Conservation (phyloP, 805 yeast species). For the Naumovozyma castellii region DNA sequence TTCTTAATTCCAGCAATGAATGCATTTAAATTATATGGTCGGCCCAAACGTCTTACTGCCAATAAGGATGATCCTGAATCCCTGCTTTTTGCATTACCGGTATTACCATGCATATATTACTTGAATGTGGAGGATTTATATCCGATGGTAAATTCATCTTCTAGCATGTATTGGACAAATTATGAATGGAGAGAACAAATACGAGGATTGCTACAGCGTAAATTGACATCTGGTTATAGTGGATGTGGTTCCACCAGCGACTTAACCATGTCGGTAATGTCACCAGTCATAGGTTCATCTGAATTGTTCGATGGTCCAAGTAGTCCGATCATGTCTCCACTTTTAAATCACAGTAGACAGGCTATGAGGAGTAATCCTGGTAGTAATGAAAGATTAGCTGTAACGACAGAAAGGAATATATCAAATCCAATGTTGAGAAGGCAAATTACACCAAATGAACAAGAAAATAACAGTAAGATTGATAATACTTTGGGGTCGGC, state of each 20-base stretch:
- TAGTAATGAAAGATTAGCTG: neutral
- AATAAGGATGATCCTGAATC: slow-evolving; percentile 46
- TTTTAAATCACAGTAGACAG: neutral
- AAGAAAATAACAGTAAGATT: neutral
- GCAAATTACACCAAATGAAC: neutral
- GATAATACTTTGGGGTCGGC: too few species aligned
- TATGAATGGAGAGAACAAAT: slow-evolving; percentile 52
- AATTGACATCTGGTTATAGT: slow-evolving; percentile 50
- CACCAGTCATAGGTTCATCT: slow-evolving; percentile 36
- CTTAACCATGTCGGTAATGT: slow-evolving; percentile 46
- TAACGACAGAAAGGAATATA: neutral
- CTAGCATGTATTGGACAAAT: slow-evolving; percentile 43
- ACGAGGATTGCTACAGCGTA: slow-evolving; percentile 45
- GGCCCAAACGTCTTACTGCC: slow-evolving; percentile 56
- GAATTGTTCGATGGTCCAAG: slow-evolving; percentile 26
- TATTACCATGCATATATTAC: slow-evolving; percentile 59
- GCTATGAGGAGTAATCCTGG: neutral
- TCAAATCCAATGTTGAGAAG: neutral
- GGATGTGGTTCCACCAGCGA: slow-evolving; percentile 72
- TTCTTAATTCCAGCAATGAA: slow-evolving; percentile 61
- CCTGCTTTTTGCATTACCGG: slow-evolving; percentile 63
- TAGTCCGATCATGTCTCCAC: slow-evolving; percentile 14
- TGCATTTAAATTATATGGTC: slow-evolving; percentile 61
- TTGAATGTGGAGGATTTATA: slow-evolving; percentile 50
- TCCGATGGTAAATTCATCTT: slow-evolving; percentile 30